phyloP scores from a whole-genome alignment of 306 rosid genomes.

The Prunus mongolica region DNA sequence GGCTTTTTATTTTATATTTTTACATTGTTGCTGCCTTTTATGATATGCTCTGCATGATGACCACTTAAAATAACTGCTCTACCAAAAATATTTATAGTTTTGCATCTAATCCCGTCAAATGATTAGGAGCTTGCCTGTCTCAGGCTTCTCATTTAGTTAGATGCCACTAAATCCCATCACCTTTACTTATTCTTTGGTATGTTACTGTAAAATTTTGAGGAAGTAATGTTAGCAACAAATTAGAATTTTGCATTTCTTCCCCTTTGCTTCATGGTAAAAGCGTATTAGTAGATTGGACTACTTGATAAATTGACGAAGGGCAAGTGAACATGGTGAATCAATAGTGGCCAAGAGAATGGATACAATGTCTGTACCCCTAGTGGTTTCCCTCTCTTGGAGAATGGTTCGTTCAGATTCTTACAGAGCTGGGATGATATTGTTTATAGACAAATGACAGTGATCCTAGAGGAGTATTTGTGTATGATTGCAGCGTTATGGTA shows the following conservation, averaged over 20 bases:
- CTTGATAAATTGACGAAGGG: not conserved
- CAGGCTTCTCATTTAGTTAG: not conserved
- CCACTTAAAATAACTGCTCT: not conserved
- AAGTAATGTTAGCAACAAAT: not conserved
- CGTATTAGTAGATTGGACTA: not conserved
- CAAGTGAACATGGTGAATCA: not conserved
- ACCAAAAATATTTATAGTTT: not conserved
- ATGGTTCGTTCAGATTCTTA: not conserved
- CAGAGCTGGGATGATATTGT: not conserved
- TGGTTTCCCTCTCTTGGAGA: not conserved
- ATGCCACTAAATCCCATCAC: not conserved
- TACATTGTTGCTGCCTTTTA: constrained; percentile 7
- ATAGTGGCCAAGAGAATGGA: not conserved
- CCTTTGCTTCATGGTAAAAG: constrained; percentile 1
- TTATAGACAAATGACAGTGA: not conserved
- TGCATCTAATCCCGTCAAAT: not conserved
- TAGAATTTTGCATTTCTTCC: not conserved
- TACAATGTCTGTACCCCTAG: not conserved
- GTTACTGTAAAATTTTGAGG: not conserved
- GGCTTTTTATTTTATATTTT: not conserved
- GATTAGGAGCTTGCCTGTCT: not conserved
- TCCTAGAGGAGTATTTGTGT: not conserved
- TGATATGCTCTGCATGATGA: constrained; percentile 6
- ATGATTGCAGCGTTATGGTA: not conserved
- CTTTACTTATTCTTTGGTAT: not conserved